Evolutionary conservation across 495 filamentous ascomycete genomes (phyloP), one percentile per base, ranked within the genome.

Genomic region (Aspergillus olivimuriae): DNA sequence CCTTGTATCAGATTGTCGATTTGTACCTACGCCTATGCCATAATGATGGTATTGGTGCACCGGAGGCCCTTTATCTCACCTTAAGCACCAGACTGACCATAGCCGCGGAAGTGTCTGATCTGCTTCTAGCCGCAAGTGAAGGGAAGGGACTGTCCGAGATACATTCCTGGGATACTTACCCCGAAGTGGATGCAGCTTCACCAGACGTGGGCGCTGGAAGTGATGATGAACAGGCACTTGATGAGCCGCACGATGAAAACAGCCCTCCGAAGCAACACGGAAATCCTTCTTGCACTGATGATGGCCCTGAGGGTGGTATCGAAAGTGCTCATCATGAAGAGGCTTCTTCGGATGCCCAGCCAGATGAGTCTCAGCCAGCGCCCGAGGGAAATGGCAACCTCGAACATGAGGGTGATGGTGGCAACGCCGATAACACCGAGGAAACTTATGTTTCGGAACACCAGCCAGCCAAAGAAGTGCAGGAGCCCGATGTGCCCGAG

Each of bases 101-200:
- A 47, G 40, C 59, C 3, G 60, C 67, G 11, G 71, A 72, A 35
- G 66, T 82, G 31, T 61, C 74, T 6, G 61, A 62, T 46, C 69
- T 80, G 38, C 53, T 80, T 11, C 49, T 61, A 43, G 76, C 72
- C 51, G 76, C 69, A 24, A 65, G 63, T 18, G 69, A 76, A 50
- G 82, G 82, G 16, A 78, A 78, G 56, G 77, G 78, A 10, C 52
- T 83, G 24, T 79, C 78, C 4, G 62, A 80, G 35, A 52, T 83
- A 23, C 58, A 60, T 26, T 43, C 53, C 6, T 71, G 68, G 57
- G 59, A 64, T 53, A 55, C 58, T 6, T 67, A 62, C 46, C 53
- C 60, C 8, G 58, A 70, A 34, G 56, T 22, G 15, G 57, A 54
- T 30, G 47, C 50, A 31, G 50, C 31, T 28, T 53, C 50, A 8